Base-by-base conservation (phyloP, 106 monocot species). In the Chionographis japonica region DNA sequence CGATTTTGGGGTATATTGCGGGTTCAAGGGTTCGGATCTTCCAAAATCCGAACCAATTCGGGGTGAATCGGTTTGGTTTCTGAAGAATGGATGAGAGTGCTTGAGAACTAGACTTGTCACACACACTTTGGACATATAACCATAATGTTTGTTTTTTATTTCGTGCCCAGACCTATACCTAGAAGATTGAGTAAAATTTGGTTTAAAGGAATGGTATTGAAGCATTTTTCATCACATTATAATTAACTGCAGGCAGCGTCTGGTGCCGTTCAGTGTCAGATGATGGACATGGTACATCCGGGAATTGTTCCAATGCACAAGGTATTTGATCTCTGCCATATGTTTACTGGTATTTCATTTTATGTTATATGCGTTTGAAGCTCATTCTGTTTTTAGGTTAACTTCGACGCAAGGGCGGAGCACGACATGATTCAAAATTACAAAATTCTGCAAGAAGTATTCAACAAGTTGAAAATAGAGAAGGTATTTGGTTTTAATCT, bases 391-490 rank as follows among this genome's bases (percentile, higher is more conserved):
- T 50, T 68, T 9, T 46, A 94, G 94, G 94, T 94, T 27, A 94
- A 94, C 79, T 94, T 94, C 73, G 90, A 94, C 68, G 90, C 94
- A 35, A 94, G 83, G 60, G 68, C 88, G 3, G 94, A 94, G 73
- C 90, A 94, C 75, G 94, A 90, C 57, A 89, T 89, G 89, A 89
- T 89, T 72, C 89, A 89, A 76, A 89, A 89, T 61, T 89, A 89
- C 68, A 89, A 94, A 68, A 37, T 90, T 81, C 90, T 94, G 54
- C 94, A 94, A 54, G 90, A 94, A 41, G 90, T 88, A 38, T 94
- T 94, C 72, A 85, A 76, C 62, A 94, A 90, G 72, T 69, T 90
- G 66, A 88, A 78, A 50, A 83, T 94, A 68, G 76, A 77, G 49
- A 94, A 90, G 90, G 94, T 90, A 85, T 56, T 35, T 60, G n/a